phyloP scores from a whole-genome alignment of 129 eudicot genomes.

The Ambrosia trifida region DNA sequence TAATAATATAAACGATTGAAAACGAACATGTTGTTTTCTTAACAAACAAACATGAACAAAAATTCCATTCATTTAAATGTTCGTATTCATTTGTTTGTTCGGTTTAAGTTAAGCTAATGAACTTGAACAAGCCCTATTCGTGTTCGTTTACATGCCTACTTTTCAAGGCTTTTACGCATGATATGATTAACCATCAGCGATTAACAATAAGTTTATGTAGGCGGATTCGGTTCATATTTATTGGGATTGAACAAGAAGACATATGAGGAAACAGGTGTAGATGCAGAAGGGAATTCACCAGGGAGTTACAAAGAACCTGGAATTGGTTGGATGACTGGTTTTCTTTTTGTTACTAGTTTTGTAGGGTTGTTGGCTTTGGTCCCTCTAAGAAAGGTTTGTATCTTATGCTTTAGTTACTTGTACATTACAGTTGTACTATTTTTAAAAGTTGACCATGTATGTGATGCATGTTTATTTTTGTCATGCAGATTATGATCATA shows the following conservation, averaged over 20 bases:
- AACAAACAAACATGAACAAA: too few species aligned
- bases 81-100: too few species aligned
- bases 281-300: conserved; percentile 59
- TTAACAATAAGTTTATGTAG: conserved; percentile 29
- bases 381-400: conserved; percentile 79
- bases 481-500: conserved; percentile 71
- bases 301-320: conserved; percentile 65
- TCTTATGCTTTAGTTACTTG: conserved; percentile 16
- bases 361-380: conserved; percentile 87
- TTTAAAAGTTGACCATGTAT: conserved; percentile 7
- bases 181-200: neutral
- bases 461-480: neutral
- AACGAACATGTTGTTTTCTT: too few species aligned
- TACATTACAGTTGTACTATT: conserved; percentile 8
- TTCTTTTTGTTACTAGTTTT: conserved; percentile 76
- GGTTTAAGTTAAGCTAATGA: too few species aligned
- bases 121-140: too few species aligned
- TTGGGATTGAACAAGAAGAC: conserved; percentile 69
- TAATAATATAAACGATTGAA: too few species aligned
- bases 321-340: conserved; percentile 89
- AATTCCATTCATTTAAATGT: too few species aligned
- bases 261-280: conserved; percentile 72
- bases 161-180: neutral
- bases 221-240: conserved; percentile 83
- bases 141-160: too few species aligned